Evolutionary conservation across 106 monocot genomes (phyloP).

Genomic region (Apostasia shenzhenica): DNA sequence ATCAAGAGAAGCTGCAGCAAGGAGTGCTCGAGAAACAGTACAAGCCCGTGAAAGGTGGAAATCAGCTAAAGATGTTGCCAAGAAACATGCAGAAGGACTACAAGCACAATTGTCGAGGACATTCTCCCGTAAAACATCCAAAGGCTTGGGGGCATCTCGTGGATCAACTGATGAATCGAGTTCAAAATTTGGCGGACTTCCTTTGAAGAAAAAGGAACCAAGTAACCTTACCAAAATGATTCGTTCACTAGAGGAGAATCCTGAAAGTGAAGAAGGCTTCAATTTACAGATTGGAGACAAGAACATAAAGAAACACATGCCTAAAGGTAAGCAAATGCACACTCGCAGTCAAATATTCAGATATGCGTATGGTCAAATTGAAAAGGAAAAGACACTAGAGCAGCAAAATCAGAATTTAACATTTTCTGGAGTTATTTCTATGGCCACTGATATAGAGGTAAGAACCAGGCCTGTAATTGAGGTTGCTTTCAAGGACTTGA

Average conservation of each 20-base stretch:
- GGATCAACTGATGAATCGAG: constrained; percentile 3
- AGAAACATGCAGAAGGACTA: constrained; percentile 58
- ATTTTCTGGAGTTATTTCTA: constrained; percentile 71
- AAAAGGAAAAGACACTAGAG: constrained; percentile 77
- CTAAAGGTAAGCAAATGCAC: constrained; percentile 64
- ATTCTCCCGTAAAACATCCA: constrained; percentile 59
- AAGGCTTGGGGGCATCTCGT: constrained; percentile 4
- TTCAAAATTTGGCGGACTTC: constrained; percentile 2
- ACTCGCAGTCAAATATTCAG: constrained; percentile 87
- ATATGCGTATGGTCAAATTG: constrained; percentile 96
- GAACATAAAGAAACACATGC: constrained; percentile 43
- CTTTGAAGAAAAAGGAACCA: constrained; percentile 34
- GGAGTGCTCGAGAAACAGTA: constrained; percentile 71
- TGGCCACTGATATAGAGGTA: constrained; percentile 57
- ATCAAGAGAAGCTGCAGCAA: constrained; percentile 88
- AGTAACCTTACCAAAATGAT: constrained; percentile 50
- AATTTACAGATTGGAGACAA: constrained; percentile 75
- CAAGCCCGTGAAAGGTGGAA: constrained; percentile 91
- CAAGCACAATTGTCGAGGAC: constrained; percentile 59
- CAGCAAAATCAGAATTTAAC: constrained; percentile 69
- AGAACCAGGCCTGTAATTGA: constrained; percentile 62
- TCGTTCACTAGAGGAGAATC: constrained; percentile 48
- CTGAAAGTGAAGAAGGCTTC: constrained; percentile 49
- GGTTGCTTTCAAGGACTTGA: constrained; percentile 86
- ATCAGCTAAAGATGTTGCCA: constrained; percentile 70